Evolutionary conservation across 2,329 filamentous ascomycete genomes (phyloP).

Genomic region (Zymoseptoria pseudotritici): DNA sequence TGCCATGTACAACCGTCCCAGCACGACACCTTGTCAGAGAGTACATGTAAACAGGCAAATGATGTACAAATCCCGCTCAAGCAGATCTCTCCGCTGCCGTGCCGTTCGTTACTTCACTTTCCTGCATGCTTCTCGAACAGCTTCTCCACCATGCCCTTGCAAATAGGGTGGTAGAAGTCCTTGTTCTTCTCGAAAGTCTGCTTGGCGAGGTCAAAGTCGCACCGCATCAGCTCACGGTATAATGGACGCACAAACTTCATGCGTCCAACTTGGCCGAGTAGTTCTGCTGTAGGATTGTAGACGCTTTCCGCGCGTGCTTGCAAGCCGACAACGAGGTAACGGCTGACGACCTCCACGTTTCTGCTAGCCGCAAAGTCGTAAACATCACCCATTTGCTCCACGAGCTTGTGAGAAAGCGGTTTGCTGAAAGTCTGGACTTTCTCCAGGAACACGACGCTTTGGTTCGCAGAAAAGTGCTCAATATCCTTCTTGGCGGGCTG

Average conservation of each 20-base stretch:
- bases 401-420: constrained; percentile 57
- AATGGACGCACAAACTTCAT: constrained; percentile 97
- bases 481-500: constrained; percentile 63
- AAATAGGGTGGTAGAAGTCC: constrained; percentile 95
- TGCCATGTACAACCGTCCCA: no score
- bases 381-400: constrained; percentile 62
- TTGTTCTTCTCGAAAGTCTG: constrained; percentile 79
- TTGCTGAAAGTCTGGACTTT: constrained; percentile 60
- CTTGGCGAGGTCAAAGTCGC: constrained; percentile 67
- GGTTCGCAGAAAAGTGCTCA: constrained; percentile 69
- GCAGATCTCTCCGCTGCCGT: no score
- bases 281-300: constrained; percentile 62
- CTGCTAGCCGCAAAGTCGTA: constrained; percentile 69
- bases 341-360: constrained; percentile 78
- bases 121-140: constrained; percentile 22
- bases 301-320: constrained; percentile 62
- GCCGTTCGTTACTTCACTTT: neutral
- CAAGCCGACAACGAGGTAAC: constrained; percentile 75
- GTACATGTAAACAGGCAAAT: no score
- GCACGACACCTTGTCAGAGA: no score
- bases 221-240: constrained; percentile 66
- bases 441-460: constrained; percentile 86
- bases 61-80: no score
- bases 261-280: constrained; percentile 74
- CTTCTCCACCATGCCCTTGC: constrained; percentile 77